phyloP scores from a whole-genome alignment of 352 stramenopile species.

The Hyphochytrium catenoides region DNA sequence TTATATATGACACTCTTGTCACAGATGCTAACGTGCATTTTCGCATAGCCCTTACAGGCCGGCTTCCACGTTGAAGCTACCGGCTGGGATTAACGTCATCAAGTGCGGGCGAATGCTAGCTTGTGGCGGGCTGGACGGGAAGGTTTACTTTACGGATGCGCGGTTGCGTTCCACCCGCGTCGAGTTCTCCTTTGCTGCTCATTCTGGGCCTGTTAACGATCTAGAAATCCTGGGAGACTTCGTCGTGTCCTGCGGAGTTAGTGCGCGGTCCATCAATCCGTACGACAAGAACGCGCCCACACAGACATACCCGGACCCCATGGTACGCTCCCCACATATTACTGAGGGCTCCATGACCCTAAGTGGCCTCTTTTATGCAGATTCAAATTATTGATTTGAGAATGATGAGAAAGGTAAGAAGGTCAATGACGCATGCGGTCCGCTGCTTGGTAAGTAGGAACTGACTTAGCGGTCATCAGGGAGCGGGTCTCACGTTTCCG shows the following conservation, averaged over 20 bases:
- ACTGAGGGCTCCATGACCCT: too few relatives aligned
- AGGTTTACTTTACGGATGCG: slow-evolving; percentile 6
- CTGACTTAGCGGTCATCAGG: too few relatives aligned
- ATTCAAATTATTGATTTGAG: too few relatives aligned
- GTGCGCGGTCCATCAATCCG: slow-evolving; percentile 6
- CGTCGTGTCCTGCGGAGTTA: slow-evolving; percentile 6
- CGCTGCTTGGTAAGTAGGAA: too few relatives aligned
- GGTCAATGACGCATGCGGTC: too few relatives aligned
- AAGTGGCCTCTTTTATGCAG: too few relatives aligned
- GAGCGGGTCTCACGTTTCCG: too few relatives aligned
- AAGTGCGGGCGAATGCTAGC: slow-evolving; percentile 2
- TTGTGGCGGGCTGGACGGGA: slow-evolving; percentile 1
- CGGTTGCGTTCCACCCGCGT: slow-evolving; percentile 5
- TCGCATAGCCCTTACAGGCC: slow-evolving; percentile 3
- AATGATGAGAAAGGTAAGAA: too few relatives aligned
- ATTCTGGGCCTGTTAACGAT: slow-evolving; percentile 4
- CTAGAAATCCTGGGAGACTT: slow-evolving; percentile 8
- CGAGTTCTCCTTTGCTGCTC: slow-evolving; percentile 5
- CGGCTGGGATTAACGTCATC: slow-evolving; percentile 3
- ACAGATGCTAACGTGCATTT: slow-evolving; percentile 4
- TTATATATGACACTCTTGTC: slow-evolving; percentile 4
- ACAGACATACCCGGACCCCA: too few relatives aligned
- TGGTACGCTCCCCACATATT: too few relatives aligned
- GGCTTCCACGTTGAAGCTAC: slow-evolving; percentile 2
- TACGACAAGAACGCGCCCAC: slow-evolving; percentile 9